Evolutionary conservation across 2,329 filamentous ascomycete genomes (phyloP), one percentile per base, ranked within the genome.

Genomic region (Penicillium janthinellum): DNA sequence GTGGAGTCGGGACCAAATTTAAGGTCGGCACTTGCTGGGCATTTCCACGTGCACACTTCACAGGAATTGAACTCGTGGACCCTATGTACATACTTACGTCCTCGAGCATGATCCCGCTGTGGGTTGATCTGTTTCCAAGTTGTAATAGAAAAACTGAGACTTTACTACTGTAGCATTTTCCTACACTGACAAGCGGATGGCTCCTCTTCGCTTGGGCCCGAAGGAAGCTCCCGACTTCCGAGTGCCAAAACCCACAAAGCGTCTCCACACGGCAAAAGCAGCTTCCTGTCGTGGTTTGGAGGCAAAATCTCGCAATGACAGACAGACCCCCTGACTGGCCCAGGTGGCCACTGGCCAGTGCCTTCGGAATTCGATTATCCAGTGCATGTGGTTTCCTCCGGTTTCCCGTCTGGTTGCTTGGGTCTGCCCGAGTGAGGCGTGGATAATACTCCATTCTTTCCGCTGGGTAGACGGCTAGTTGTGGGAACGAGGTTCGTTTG

Each of bases 261-360:
- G 52, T 45, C 39, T n/a, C 41, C 52, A 47, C 52, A 20, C 52
- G 42, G 31, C 41, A 34, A 41, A 53, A 58, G 53, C 56, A 61
- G 59, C 61, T 64, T 61, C 61, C 61, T 59, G 54, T 64, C 61
- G 51, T 54, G 59, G 56, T 52, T 62, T 61, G 50, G 55, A 44
- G 44, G 54, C 35, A 45, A 58, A 25, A 37, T 20, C 22, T 49
- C 56, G 49, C 41, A 22, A 41, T 39, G 48, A 31, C 39, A 10
- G 31, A 31, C 12, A 6, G 31, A 3, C 1, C 31, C 31, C 49
- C 39, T 37, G 15, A 31, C 44, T 56, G 47, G 56, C 20, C 20
- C 20, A 20, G 20, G n/a, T n/a, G n/a, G n/a, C n/a, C n/a, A n/a
- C n/a, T 20, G 20, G 20, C 35, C 44, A 11, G 44, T 5, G 25